phyloP scores from a whole-genome alignment of 495 filamentous ascomycete genomes.

The Lichina pygmaea region DNA sequence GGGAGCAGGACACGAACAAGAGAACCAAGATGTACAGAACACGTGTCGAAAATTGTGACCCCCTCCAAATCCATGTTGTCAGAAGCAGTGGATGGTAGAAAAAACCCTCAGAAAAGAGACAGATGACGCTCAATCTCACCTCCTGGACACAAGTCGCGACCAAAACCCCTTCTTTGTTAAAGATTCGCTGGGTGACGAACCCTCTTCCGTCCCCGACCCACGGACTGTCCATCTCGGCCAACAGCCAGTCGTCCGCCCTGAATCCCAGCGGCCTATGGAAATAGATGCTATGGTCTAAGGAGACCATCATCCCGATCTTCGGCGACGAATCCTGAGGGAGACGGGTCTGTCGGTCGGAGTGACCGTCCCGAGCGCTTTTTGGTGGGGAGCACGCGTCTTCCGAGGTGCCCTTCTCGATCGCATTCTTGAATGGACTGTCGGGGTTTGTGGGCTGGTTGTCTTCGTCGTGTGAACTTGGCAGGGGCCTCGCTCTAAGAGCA shows the following conservation, averaged over 20 bases:
- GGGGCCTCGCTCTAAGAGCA: too few species aligned
- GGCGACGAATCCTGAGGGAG: conserved; percentile 9
- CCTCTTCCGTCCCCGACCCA: conserved; percentile 82
- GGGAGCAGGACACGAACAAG: too few species aligned
- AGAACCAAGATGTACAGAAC: too few species aligned
- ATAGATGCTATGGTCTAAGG: conserved; percentile 78
- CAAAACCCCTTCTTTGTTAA: conserved; percentile 52
- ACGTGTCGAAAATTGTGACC: too few species aligned
- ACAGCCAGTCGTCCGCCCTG: conserved; percentile 80
- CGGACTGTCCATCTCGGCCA: conserved; percentile 75
- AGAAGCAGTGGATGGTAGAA: too few species aligned
- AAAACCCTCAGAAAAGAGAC: neutral
- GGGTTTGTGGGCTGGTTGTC: neutral
- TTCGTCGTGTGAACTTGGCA: too few species aligned
- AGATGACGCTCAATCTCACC: conserved; percentile 11
- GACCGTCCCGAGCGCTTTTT: neutral
- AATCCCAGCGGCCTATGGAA: conserved; percentile 69
- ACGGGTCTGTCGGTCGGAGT: neutral
- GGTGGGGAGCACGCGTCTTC: neutral
- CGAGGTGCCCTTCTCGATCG: neutral
- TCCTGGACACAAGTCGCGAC: conserved; percentile 74
- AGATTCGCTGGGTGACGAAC: conserved; percentile 69
- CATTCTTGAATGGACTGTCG: neutral
- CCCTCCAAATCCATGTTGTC: too few species aligned
- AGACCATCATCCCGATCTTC: conserved; percentile 83